Base-by-base conservation (phyloP, 2,329 filamentous ascomycete genomes). In the Fulvia fulva region DNA sequence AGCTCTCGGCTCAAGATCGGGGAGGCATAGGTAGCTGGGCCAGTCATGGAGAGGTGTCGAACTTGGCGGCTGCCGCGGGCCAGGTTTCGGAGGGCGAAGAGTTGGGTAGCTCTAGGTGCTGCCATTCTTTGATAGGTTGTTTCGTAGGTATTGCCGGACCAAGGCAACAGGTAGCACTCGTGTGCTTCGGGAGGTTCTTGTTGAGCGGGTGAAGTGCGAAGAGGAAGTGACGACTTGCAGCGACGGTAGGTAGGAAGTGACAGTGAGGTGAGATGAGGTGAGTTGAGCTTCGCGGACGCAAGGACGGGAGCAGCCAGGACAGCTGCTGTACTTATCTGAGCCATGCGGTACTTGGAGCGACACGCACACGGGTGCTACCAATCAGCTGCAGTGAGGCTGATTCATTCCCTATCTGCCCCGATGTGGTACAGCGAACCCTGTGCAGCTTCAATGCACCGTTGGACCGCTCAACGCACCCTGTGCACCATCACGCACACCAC, bases 41-140 rank as follows among this genome's bases (percentile, higher is more conserved):
- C 83, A 34, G 84, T 86, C 75, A 86, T 84, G 74, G 83, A 81
- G 51, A 86, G 78, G 57, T 73, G 71, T 64, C 84, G 83, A 65
- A 70, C 67, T 41, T 68, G 70, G 61, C 66, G 71, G 66, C 68
- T 71, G 60, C 57, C 57, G 16, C 67, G 68, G 66, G 74, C 70
- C 57, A 77, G 67, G 62, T 72, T 75, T 62, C 70, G 72, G 59
- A 79, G 72, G 65, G 75, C 75, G 64, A 75, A 74, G 62, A 74
- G 69, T 59, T 75, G 73, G 57, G 74, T 73, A 23, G 73, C 70
- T 70, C 76, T 67, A 64, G 75, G 72, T 63, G 75, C 74, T 55
- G 75, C 74, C 77, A 77, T 78, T 64, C 26, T 26, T 28, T 32
- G 26, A 12, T 11, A 56, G 69, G 51, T 5, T n/a, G 23, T 16